phyloP scores from a whole-genome alignment of 768 basidiomycete genomes.

The Albatrellus ellisii region DNA sequence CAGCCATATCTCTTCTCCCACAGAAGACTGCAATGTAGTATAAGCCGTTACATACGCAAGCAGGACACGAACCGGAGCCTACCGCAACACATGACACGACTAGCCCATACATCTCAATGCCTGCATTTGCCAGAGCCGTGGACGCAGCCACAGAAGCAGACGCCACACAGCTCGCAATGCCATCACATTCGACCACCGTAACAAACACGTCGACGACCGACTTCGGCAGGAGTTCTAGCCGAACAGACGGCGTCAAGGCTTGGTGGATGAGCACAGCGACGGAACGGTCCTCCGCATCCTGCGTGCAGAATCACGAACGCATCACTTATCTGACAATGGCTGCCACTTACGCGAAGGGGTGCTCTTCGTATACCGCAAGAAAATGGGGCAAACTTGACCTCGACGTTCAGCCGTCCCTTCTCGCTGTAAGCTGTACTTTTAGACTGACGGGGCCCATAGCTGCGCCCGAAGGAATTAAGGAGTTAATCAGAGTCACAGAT shows the following conservation, averaged over 20 bases:
- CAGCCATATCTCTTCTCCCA: constrained; percentile 51
- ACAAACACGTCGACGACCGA: constrained; percentile 88
- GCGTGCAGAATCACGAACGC: constrained; percentile 9
- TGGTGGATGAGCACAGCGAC: constrained; percentile 78
- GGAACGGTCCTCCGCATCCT: constrained; percentile 93
- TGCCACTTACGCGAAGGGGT: constrained; percentile 64
- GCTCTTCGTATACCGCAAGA: constrained; percentile 67
- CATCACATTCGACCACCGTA: constrained; percentile 84
- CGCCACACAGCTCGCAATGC: constrained; percentile 79
- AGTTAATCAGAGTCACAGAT: constrained; percentile 7
- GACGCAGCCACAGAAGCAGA: constrained; percentile 81
- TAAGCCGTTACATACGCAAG: constrained; percentile 7
- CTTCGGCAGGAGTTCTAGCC: constrained; percentile 87
- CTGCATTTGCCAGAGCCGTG: constrained; percentile 85
- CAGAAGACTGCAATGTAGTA: constrained; percentile 34
- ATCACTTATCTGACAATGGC: background rate
- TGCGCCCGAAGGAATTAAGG: constrained; percentile 16
- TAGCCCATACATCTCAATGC: constrained; percentile 82
- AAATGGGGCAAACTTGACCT: constrained; percentile 95
- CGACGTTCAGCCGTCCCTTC: constrained; percentile 80
- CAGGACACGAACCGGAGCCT: constrained; percentile 15
- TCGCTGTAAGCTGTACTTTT: constrained; percentile 76
- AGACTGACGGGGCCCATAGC: constrained; percentile 78
- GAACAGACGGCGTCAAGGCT: constrained; percentile 69
- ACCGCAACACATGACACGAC: constrained; percentile 79